A percentile compares a stretch with the other conserved stretches of the same genome.
phyloP scores from a whole-genome alignment of 1,284 basidiomycete species.

The Pterulicium gracile region DNA sequence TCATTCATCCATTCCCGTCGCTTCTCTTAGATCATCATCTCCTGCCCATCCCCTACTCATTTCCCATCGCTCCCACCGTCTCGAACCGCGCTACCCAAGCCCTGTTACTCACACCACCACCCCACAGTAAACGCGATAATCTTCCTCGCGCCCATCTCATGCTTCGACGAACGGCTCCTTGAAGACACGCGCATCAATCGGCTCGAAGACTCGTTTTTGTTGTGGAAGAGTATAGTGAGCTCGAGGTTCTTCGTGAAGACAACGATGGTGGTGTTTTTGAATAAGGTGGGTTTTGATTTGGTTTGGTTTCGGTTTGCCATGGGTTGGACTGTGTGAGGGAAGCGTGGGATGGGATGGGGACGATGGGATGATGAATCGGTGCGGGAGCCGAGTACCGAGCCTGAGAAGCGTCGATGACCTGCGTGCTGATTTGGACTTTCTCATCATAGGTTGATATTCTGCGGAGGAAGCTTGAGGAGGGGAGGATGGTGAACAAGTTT shows the following conservation, averaged over 20 bases:
- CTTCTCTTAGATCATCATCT: no score
- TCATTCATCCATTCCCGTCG: no score
- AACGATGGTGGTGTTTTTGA: slow-evolving; percentile 53
- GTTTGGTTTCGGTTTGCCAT: not conserved
- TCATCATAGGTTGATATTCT: not conserved
- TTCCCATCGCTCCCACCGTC: not conserved
- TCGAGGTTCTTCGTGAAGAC: slow-evolving; percentile 45
- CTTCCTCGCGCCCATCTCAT: slow-evolving; percentile 41
- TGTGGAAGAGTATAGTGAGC: slow-evolving; percentile 49
- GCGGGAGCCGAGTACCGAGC: no score
- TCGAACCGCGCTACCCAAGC: no score
- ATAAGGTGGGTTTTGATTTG: slow-evolving; percentile 38
- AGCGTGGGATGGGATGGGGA: no score
- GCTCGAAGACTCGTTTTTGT: slow-evolving; percentile 53
- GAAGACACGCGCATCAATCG: slow-evolving; percentile 52
- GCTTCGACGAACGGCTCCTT: slow-evolving; percentile 51
- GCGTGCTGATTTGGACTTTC: no score
- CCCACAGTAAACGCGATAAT: slow-evolving; percentile 45
- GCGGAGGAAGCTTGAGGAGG: slow-evolving; percentile 20
- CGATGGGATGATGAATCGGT: no score
- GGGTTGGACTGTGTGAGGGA: not conserved
- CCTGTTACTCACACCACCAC: no score
- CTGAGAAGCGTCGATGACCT: no score
- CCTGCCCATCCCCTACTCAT: no score
- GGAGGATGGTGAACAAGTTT: slow-evolving; percentile 21